Evolutionary conservation across 768 basidiomycete species (phyloP).

Genomic region (Calocybe gangraenosa): DNA sequence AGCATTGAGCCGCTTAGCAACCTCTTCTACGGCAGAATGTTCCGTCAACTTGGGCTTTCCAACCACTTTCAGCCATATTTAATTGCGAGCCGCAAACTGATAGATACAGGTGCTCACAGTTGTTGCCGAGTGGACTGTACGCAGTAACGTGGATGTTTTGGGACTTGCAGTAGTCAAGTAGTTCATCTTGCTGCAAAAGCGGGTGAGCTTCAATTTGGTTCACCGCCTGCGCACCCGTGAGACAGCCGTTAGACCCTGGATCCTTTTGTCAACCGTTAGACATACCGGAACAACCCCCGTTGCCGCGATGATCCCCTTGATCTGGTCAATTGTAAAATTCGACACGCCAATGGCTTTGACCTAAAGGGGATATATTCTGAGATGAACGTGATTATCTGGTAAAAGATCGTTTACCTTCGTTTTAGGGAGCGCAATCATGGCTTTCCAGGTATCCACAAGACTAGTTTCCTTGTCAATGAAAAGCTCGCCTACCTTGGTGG

Average conservation of each 20-base stretch:
- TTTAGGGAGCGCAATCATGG: constrained; percentile 66
- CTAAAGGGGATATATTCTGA: constrained; percentile 23
- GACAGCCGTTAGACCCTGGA: background rate
- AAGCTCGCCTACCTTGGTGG: constrained; percentile 38
- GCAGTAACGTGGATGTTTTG: constrained; percentile 67
- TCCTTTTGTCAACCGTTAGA: constrained; percentile 1
- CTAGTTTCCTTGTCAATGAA: constrained; percentile 55
- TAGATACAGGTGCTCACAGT: constrained; percentile 42
- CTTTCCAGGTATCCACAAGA: constrained; percentile 82
- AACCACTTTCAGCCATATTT: constrained; percentile 33
- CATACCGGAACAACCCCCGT: constrained; percentile 71
- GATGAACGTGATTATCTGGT: background rate
- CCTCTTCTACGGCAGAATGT: constrained; percentile 51
- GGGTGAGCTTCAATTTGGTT: constrained; percentile 90
- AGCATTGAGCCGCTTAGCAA: constrained; percentile 60
- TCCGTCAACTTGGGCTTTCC: constrained; percentile 68
- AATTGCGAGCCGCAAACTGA: background rate
- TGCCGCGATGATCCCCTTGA: constrained; percentile 63
- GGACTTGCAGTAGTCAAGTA: constrained; percentile 63
- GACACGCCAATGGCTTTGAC: constrained; percentile 76
- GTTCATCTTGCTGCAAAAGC: constrained; percentile 68
- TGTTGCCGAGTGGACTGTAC: constrained; percentile 77
- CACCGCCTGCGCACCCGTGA: constrained; percentile 32
- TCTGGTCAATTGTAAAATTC: constrained; percentile 67
- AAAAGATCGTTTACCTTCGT: constrained; percentile 49